Evolutionary conservation across 2,329 filamentous ascomycete species (phyloP).

Genomic region (Aspergillus flavus): DNA sequence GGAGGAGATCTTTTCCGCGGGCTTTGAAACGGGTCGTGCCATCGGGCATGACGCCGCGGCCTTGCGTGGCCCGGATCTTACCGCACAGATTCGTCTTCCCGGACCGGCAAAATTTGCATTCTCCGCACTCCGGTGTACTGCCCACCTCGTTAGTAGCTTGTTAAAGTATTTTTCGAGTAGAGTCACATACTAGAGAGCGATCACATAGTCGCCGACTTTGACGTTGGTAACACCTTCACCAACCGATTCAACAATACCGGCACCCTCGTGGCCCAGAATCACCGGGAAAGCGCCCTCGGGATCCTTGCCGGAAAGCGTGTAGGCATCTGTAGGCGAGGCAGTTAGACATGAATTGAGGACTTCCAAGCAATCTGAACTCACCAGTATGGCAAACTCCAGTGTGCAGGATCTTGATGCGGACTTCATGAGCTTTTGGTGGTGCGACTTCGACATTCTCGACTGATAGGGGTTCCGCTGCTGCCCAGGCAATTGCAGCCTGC

Average conservation of each 20-base stretch:
- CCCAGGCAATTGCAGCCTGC: constrained; percentile 91
- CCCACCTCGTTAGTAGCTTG: neutral
- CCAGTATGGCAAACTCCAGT: constrained; percentile 98
- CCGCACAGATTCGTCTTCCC: constrained; percentile 99
- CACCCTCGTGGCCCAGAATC: constrained; percentile 86
- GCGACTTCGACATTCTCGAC: constrained; percentile 92
- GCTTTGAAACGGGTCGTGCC: constrained; percentile 92
- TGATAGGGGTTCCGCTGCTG: constrained; percentile 83
- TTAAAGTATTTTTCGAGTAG: neutral
- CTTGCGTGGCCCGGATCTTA: constrained; percentile 97
- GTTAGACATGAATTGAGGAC: neutral
- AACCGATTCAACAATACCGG: constrained; percentile 88
- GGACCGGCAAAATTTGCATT: constrained; percentile 99
- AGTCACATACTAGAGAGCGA: constrained; percentile 75
- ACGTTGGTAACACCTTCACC: constrained; percentile 94
- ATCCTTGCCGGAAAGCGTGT: constrained; percentile 94
- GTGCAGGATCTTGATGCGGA: constrained; percentile 95
- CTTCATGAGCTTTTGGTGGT: constrained; percentile 87
- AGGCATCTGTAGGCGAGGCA: constrained; percentile 67
- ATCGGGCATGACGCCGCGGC: constrained; percentile 94
- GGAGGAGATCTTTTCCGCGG: constrained; percentile 91
- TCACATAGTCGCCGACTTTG: constrained; percentile 88
- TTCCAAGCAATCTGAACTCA: constrained; percentile 37
- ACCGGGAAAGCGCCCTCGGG: constrained; percentile 93
- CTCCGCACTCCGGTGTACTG: constrained; percentile 92